A percentile compares a stretch with the other conserved stretches of the same genome.
phyloP scores from a whole-genome alignment of 2,329 filamentous ascomycete species.

The Pseudocercospora eumusae region DNA sequence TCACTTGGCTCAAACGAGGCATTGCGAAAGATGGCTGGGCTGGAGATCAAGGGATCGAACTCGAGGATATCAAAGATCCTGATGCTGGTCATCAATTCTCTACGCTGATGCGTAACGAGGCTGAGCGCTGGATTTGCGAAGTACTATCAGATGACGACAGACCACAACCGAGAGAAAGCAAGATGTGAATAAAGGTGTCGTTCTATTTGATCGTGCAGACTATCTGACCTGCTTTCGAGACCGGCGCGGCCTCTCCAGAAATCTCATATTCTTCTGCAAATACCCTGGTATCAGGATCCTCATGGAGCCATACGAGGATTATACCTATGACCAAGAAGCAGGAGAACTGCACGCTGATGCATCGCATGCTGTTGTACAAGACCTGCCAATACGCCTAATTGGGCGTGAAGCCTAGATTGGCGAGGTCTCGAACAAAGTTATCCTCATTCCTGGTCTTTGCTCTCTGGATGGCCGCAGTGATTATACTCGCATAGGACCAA shows the following conservation, averaged over 20 bases:
- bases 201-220: not conserved
- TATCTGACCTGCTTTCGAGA: not conserved
- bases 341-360: not conserved
- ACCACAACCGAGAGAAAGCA: conserved; percentile 16
- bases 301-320: not conserved
- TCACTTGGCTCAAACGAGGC: conserved; percentile 62
- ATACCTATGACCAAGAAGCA: not conserved
- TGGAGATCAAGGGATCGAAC: conserved; percentile 55
- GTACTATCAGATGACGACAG: conserved; percentile 38
- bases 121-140: conserved; percentile 62
- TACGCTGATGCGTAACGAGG: conserved; percentile 65
- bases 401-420: conserved; percentile 28
- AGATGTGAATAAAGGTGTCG: conserved; percentile 14
- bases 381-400: conserved; percentile 9
- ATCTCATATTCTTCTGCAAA: not conserved
- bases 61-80: conserved; percentile 69
- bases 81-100: conserved; percentile 71
- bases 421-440: conserved; percentile 28
- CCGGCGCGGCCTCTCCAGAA: not conserved
- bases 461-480: conserved; percentile 38
- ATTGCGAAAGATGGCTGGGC: conserved; percentile 50
- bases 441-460: conserved; percentile 29
- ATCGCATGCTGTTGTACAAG: not conserved
- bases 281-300: not conserved
- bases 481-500: conserved; percentile 40